Percentiles rank a stretch among this genome's conserved stretches.
Evolutionary conservation across 2,329 filamentous ascomycete species (phyloP).

Genomic region (Ophiostoma montium): DNA sequence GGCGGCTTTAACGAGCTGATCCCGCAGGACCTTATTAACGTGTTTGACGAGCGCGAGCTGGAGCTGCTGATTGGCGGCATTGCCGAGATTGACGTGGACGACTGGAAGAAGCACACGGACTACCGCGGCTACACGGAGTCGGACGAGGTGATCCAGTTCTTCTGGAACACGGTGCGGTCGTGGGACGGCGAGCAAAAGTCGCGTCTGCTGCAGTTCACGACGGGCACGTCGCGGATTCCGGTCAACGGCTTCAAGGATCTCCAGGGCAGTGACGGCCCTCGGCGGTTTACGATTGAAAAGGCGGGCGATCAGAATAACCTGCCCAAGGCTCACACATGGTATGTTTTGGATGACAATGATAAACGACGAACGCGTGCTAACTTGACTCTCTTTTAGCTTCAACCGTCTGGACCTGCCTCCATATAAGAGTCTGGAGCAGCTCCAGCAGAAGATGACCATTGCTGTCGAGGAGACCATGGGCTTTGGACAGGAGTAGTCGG

Average conservation of each 20-base stretch:
- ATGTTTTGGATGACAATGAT: no score
- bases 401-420: constrained; percentile 91
- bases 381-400: constrained; percentile 58
- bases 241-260: constrained; percentile 99
- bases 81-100: constrained; percentile 98
- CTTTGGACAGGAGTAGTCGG: constrained; percentile 80
- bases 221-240: constrained; percentile 91
- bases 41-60: constrained; percentile 95
- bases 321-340: constrained; percentile 97
- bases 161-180: constrained; percentile 93
- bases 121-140: constrained; percentile 97
- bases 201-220: constrained; percentile 88
- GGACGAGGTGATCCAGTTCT: constrained; percentile 94
- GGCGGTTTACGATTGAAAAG: constrained; percentile 96
- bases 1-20: constrained; percentile 96
- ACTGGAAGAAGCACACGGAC: constrained; percentile 99
- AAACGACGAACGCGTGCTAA: constrained; percentile 17
- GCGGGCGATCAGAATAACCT: constrained; percentile 80
- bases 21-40: constrained; percentile 88
- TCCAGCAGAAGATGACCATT: constrained; percentile 85
- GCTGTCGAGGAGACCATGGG: constrained; percentile 98
- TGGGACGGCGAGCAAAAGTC: constrained; percentile 99
- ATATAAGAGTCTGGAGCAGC: constrained; percentile 75
- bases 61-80: constrained; percentile 96
- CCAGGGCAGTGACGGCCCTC: constrained; percentile 88